These are phyloP conservation scores for Terana coerulea DNA, from an alignment of 768 basidiomycete genomes.

Conservation along the genomic window DNA sequence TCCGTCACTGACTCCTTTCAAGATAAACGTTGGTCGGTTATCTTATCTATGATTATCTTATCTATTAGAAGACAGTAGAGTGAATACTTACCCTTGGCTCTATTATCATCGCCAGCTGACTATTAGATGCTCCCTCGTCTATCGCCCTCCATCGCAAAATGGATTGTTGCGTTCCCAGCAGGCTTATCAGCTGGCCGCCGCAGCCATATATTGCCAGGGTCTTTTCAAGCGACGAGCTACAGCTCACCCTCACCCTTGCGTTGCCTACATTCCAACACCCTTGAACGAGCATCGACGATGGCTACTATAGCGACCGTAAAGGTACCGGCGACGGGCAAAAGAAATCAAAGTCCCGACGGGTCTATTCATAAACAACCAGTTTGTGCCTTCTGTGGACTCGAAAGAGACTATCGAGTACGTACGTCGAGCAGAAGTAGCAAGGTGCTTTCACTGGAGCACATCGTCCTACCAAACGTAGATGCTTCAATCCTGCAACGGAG, in stretches of 20 bases:
- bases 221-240: background rate
- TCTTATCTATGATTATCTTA: too few species aligned
- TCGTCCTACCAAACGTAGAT: conserved; percentile 35
- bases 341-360: conserved; percentile 69
- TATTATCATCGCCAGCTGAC: too few species aligned
- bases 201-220: background rate
- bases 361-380: conserved; percentile 90
- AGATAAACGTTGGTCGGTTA: too few species aligned
- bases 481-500: conserved; percentile 83
- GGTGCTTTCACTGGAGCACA: background rate
- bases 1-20: too few species aligned
- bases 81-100: too few species aligned
- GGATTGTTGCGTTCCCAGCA: background rate
- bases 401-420: conserved; percentile 60
- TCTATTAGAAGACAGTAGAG: too few species aligned
- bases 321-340: conserved; percentile 23
- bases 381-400: conserved; percentile 72
- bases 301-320: conserved; percentile 21
- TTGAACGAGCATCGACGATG: conserved; percentile 19
- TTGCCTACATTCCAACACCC: background rate
- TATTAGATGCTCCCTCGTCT: conserved; percentile 5
- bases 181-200: background rate
- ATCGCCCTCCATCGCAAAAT: background rate
- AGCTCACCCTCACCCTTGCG: background rate
- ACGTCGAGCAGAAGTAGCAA: background rate